Evolutionary conservation across 345 rosid species (phyloP), one percentile per base, ranked within the genome.

Genomic region (Citrus hindsii): DNA sequence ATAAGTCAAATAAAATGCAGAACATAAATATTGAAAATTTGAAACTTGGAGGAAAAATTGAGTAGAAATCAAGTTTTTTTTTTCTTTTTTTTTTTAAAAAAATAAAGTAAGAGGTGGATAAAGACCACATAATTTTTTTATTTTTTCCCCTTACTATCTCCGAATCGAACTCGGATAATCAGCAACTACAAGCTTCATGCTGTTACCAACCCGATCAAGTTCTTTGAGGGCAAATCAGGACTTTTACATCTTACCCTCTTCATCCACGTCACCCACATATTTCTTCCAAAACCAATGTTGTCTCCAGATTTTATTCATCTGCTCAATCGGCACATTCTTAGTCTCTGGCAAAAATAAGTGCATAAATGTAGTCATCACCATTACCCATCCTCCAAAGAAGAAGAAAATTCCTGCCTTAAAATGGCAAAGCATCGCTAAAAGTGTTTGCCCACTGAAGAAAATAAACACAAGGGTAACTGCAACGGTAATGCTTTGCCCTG

Each of bases 341-440:
- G 71, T 67, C 53, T 67, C 88, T 5, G 92, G 94, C 80, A 89
- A 76, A 68, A 73, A 68, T 59, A 66, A 2, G 75, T 85, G 72
- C 37, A 91, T 83, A 68, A 88, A 88, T 13, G 75, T 21, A 25
- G 79, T 84, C 92, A 88, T 91, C 13, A 81, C 4, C 18, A 77
- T 21, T n/a, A 88, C 89, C 22, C 73, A 91, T n/a, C 12, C 6
- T 5, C 88, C 88, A 22, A 91, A 91, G 78, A 83, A 69, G 46
- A 89, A 48, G 85, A 91, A 91, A 27, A 89, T 61, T 9, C 88
- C 88, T 2, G 85, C 89, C 83, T 82, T 86, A 82, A 88, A 16
- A 51, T 82, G 84, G 67, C 94, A 91, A 16, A 91, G 89, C 87
- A 88, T 83, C 1, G n/a, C 38, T 5, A 87, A 85, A 87, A 91